Evolutionary conservation across 1,284 basidiomycete species (phyloP), one percentile per base, ranked within the genome.

Genomic region (Marasmius fiardii): DNA sequence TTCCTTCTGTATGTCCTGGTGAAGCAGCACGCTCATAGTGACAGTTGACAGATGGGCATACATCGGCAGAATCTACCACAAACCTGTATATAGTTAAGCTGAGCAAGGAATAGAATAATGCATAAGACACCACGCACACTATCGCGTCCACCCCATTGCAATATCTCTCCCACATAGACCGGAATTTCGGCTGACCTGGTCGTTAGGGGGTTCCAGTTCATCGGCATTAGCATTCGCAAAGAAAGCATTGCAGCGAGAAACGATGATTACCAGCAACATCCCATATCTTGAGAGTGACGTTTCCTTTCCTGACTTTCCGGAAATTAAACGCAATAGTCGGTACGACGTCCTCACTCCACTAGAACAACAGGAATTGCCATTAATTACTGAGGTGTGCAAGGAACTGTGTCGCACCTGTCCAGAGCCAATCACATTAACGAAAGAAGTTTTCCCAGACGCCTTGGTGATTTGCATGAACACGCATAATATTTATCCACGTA

Each of bases 261-360:
- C 10, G 33, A 35, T 20, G 65, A 78, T 58, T 59, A 86, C 84
- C 85, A 64, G 93, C 94, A 60, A 97, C 92, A 70, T 97, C 95
- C 95, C 95, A 98, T 48, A 98, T 86, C 71, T 94, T 95, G 70
- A 98, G 78, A 0, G 90, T 93, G 1, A 95, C 86, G 61, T 94
- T 95, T 3, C 93, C 93, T 63, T 92, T 93, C 60, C 88, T 80
- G 18, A 97, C 86, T 69, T 85, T 88, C 21, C 86, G 81, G 66
- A 92, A 86, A 66, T 95, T 95, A 77, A 94, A 97, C 10, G 93
- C 92, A 20, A 97, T 90, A 0, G 95, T 98, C 0, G 95, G 95
- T 0, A 95, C 92, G 35, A 95, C 92, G 57, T 96, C 93, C 73
- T 95, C 92, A 55, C 89, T 92, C 90, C 92, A 93, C 86, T 91